A percentile compares a stretch with the other conserved stretches of the same genome.
Conservation (phyloP, 1,139 yeast species). For the Pichiaceae sp. region DNA sequence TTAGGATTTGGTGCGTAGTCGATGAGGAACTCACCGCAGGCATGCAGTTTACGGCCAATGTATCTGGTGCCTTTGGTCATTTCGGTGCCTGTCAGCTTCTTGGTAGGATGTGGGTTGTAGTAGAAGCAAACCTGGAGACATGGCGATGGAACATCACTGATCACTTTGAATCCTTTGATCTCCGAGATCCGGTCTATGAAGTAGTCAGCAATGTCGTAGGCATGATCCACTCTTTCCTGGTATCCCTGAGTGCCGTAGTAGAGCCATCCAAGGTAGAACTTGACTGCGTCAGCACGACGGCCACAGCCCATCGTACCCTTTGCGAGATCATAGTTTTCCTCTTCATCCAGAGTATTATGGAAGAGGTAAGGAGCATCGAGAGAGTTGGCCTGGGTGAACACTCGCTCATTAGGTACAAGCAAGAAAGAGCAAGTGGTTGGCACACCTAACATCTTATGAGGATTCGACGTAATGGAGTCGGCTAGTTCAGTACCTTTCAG, state of each 20-base stretch:
- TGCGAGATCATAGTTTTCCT: slow-evolving; percentile 68
- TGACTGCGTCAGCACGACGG: slow-evolving; percentile 74
- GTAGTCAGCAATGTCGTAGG: slow-evolving; percentile 54
- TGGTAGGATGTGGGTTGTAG: slow-evolving; percentile 37
- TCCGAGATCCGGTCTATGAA: slow-evolving; percentile 39
- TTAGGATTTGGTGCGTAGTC: slow-evolving; percentile 78
- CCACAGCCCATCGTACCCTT: slow-evolving; percentile 95
- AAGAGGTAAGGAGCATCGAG: slow-evolving; percentile 74
- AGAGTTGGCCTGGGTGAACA: slow-evolving; percentile 67
- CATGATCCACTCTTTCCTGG: slow-evolving; percentile 60
- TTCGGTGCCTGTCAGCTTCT: slow-evolving; percentile 21
- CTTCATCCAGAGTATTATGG: slow-evolving; percentile 45
- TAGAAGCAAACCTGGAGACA: slow-evolving; percentile 83
- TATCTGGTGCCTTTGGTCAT: slow-evolving; percentile 55
- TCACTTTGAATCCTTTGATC: slow-evolving; percentile 39
- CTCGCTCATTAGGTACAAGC: slow-evolving; percentile 57
- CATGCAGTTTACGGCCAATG: slow-evolving; percentile 57
- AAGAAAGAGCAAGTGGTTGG: slow-evolving; percentile 83
- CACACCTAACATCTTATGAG: slow-evolving; percentile 87
- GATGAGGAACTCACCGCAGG: slow-evolving; percentile 56
- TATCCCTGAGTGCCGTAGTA: slow-evolving; percentile 63
- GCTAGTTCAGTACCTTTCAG: slow-evolving; percentile 59
- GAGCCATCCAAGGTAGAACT: slow-evolving; percentile 73
- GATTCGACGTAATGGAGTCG: slow-evolving; percentile 75
- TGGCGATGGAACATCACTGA: slow-evolving; percentile 54